phyloP scores from a whole-genome alignment of 768 basidiomycete genomes.

The Ephemerocybe angulata region DNA sequence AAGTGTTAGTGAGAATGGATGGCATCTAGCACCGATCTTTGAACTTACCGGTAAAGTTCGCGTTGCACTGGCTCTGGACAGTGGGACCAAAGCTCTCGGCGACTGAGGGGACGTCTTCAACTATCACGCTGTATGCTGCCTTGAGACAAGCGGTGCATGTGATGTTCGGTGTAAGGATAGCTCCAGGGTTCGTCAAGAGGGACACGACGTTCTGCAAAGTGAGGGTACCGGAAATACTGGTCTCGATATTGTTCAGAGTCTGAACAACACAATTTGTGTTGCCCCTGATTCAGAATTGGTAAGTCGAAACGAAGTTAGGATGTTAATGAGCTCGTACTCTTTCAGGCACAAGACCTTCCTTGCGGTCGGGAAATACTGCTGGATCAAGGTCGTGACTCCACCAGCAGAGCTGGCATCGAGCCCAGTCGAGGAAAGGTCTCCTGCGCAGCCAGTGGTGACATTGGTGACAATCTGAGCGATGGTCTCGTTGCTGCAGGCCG shows the following conservation, averaged over 20 bases:
- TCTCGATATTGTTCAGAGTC: conserved; percentile 50
- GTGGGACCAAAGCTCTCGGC: conserved; percentile 23
- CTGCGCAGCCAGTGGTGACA: conserved; percentile 44
- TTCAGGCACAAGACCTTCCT: conserved; percentile 59
- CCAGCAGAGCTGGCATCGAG: conserved; percentile 22
- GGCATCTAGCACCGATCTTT: not conserved
- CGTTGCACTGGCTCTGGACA: conserved; percentile 42
- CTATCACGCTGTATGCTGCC: conserved; percentile 43
- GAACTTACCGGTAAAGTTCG: conserved; percentile 48
- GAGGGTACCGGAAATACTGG: conserved; percentile 31
- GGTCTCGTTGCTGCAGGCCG: conserved; percentile 56
- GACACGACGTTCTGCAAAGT: conserved; percentile 28
- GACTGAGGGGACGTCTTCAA: conserved; percentile 32
- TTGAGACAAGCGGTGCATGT: conserved; percentile 55
- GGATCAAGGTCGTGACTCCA: conserved; percentile 36
- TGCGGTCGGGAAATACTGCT: conserved; percentile 53
- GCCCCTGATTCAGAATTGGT: conserved; percentile 22
- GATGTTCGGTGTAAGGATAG: conserved; percentile 31
- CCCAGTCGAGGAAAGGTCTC: conserved; percentile 33
- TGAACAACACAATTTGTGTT: conserved; percentile 53
- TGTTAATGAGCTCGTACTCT: conserved; percentile 40
- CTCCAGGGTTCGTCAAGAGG: conserved; percentile 13
- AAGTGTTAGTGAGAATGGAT: not conserved
- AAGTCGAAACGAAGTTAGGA: not conserved
- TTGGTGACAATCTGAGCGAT: conserved; percentile 52